Percentiles rank a stretch among this genome's conserved stretches.
Conservation (phyloP, 164 flowering plant genomes). For the Magnolia sinica region DNA sequence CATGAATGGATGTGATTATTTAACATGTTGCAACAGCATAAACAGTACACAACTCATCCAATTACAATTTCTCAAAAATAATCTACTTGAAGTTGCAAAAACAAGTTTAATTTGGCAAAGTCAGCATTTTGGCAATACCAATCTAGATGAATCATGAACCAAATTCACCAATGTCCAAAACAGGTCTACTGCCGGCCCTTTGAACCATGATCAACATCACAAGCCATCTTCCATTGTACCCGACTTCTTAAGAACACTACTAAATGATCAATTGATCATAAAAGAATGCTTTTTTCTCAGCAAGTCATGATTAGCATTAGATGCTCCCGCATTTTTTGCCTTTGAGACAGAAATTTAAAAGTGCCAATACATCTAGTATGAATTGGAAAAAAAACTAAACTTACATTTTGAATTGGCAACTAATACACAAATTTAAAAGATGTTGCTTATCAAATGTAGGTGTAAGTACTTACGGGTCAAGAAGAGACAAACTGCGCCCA, state of each 20-base stretch:
- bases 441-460: neutral
- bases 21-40: neutral
- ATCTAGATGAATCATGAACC: neutral
- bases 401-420: neutral
- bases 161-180: neutral
- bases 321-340: neutral
- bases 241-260: neutral
- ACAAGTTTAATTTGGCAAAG: neutral
- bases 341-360: neutral
- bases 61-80: neutral
- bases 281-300: neutral
- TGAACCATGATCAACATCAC: neutral
- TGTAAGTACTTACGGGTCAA: conserved; percentile 80
- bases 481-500: conserved; percentile 95
- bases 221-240: neutral
- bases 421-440: neutral
- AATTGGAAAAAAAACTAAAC: neutral
- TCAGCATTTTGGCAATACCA: neutral
- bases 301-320: neutral
- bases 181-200: neutral
- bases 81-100: neutral
- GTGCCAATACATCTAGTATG: neutral
- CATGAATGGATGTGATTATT: too few relatives aligned
- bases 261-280: too few relatives aligned
- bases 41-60: neutral